These are phyloP conservation scores for Beta lomatogona DNA, from an alignment of 179 eudicot species.

Conservation along the genomic window DNA sequence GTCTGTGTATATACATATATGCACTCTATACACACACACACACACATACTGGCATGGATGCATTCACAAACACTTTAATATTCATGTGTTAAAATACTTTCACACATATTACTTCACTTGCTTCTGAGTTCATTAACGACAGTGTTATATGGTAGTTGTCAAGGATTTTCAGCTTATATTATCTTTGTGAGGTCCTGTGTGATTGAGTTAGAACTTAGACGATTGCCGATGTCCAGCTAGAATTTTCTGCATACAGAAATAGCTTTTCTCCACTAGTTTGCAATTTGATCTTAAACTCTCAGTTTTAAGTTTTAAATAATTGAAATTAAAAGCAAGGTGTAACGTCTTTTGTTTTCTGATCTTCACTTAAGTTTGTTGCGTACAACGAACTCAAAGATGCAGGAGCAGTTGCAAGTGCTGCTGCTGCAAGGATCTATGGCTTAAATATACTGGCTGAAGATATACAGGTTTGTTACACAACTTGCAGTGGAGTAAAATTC, in stretches of 20 bases:
- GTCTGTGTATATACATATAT: background rate
- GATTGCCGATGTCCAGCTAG: background rate
- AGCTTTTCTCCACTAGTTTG: conserved; percentile 1
- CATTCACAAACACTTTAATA: background rate
- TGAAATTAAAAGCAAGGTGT: background rate
- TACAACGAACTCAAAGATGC: conserved; percentile 52
- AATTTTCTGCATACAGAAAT: background rate
- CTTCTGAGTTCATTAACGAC: background rate
- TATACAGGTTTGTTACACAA: conserved; percentile 58
- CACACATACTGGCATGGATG: background rate
- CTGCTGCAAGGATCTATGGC: conserved; percentile 71
- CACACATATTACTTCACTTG: background rate
- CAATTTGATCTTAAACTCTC: background rate
- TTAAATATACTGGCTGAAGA: conserved; percentile 60
- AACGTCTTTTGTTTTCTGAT: conserved; percentile 12
- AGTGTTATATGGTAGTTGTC: background rate
- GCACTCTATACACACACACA: background rate
- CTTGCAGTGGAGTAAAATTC: background rate
- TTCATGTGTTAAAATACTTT: background rate
- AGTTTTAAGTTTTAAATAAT: background rate
- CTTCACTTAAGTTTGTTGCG: conserved; percentile 50
- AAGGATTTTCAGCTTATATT: background rate
- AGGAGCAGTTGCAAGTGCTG: conserved; percentile 77
- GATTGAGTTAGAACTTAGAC: background rate
- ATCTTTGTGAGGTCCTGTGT: background rate